A percentile compares a stretch with the other conserved stretches of the same genome.
These are phyloP conservation scores for Claviceps quebecensis DNA, from an alignment of 2,329 filamentous ascomycete genomes.

Conservation along the genomic window DNA sequence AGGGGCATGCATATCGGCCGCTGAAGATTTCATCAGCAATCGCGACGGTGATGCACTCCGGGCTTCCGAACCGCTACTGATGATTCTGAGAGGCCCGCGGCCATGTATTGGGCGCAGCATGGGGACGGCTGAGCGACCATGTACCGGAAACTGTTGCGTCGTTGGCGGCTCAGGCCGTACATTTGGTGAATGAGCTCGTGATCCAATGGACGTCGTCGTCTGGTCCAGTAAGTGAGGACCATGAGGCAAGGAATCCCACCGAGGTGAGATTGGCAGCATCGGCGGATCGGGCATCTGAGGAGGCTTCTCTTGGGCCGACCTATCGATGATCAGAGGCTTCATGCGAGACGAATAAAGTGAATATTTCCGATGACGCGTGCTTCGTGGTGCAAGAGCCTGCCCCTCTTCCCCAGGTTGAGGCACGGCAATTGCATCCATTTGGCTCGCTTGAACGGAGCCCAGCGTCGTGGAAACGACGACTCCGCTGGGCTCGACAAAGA, in stretches of 20 bases:
- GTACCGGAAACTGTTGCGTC: background rate
- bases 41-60: conserved; percentile 18
- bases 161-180: background rate
- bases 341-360: conserved; percentile 13
- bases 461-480: conserved; percentile 6
- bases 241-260: conserved; percentile 31
- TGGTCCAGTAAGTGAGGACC: conserved; percentile 13
- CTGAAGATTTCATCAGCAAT: conserved; percentile 18
- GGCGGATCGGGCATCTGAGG: conserved; percentile 16
- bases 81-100: conserved; percentile 7
- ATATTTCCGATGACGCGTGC: conserved; percentile 9
- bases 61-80: conserved; percentile 8
- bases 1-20: conserved; percentile 20
- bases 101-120: conserved; percentile 5
- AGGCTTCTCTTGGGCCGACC: background rate
- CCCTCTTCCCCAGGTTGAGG: conserved; percentile 7
- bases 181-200: conserved; percentile 1
- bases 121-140: background rate
- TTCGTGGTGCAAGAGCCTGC: conserved; percentile 6
- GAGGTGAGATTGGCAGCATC: conserved; percentile 22
- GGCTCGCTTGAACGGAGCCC: conserved; percentile 7
- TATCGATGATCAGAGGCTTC: conserved; percentile 7
- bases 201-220: conserved; percentile 2
- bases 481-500: conserved; percentile 7
- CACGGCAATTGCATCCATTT: conserved; percentile 12